A percentile compares a stretch with the other conserved stretches of the same genome.
Conservation (phyloP, 257 asterid genomes). For the Cruciata laevipes region DNA sequence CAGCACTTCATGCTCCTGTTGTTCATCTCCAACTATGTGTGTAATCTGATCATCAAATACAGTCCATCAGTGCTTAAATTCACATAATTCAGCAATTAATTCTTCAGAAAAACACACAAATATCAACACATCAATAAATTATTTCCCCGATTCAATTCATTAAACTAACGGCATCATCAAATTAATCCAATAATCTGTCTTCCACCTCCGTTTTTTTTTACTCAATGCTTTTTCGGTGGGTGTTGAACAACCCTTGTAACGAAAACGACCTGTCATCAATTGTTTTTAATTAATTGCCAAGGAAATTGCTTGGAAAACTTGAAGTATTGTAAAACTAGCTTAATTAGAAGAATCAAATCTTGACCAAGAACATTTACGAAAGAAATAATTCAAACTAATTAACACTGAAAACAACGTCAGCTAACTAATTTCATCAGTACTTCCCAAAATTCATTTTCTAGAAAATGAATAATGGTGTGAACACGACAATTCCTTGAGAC, state of each 20-base stretch:
- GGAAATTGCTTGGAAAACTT: background rate
- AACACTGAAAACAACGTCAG: constrained; percentile 3
- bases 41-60: no score
- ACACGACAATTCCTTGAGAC: background rate
- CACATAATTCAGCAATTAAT: no score
- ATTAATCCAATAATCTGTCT: no score
- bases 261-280: background rate
- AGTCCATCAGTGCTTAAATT: no score
- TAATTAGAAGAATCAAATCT: background rate
- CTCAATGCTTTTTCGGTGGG: no score
- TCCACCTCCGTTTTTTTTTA: no score
- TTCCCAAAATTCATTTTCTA: background rate
- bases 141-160: no score
- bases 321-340: background rate
- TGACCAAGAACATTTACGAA: background rate
- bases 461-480: background rate
- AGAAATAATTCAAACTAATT: background rate
- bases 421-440: background rate
- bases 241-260: background rate
- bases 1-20: no score
- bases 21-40: no score
- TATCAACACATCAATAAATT: no score
- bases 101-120: no score
- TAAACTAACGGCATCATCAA: no score
- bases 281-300: background rate